Base-by-base conservation (phyloP, 73 alveolate genomes). In the Paramecium octaurelia region DNA sequence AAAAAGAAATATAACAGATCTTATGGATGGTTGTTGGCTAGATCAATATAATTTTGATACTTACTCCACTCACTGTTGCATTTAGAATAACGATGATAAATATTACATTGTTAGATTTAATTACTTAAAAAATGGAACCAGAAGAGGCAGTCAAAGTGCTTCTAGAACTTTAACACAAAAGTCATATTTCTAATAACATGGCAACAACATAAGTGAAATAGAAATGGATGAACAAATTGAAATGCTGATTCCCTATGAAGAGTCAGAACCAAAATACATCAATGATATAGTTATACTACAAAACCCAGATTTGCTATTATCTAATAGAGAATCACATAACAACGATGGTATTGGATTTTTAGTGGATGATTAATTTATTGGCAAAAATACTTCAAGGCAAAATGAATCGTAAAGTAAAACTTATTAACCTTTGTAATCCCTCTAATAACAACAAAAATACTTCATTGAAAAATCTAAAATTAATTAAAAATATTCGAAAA, bases 11-110 rank as follows among this genome's bases (percentile, higher is more conserved):
- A 80, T 42, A 6, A 43, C 48, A 44, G 91, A 80, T 80, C 70
- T 80, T 44, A 46, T 42, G 50, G 75, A 80, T 31, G 91, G 91
- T 44, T 80, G 73, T 80, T 80, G 91, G 91, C 46, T 18, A 43
- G 91, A 80, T 80, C 29, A 40, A 48, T 42, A 1, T 24, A 80
- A 42, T 80, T 46, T 6, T 23, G 91, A 80, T 80, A 18, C 34
- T 44, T 80, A 80, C 18, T 3, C 31, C 8, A 14, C 76, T 48
- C 46, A 43, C 10, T 80, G 91, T 23, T 44, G 57, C n/a, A 80
- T 80, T 23, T 23, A 44, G 5, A 43, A 80, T 42, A 80, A 48
- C 10, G 75, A 42, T 10, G 43, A 43, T 80, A 80, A 42, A 24
- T 80, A 80, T 80, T 44, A 48, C 18, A 20, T 80, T 2, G 16